Percentiles rank a stretch among this genome's conserved stretches.
Conservation (phyloP, 805 yeast species). For the Kuraishia molischiana region DNA sequence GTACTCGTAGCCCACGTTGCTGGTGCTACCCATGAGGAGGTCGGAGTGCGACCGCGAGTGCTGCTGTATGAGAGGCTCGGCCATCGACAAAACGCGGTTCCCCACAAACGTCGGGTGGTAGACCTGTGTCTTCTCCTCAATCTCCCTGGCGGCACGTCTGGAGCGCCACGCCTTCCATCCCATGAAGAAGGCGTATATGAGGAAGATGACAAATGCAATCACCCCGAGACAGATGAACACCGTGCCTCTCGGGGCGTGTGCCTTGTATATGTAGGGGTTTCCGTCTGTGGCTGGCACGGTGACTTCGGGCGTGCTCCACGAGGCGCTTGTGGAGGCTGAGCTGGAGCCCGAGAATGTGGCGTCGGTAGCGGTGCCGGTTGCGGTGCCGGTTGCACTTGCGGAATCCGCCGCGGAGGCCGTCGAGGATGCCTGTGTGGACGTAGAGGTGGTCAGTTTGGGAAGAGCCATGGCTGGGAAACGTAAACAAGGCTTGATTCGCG, state of each 20-base stretch:
- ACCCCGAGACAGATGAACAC: conserved; percentile 79
- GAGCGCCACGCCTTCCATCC: conserved; percentile 21
- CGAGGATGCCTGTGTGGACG: conserved; percentile 6
- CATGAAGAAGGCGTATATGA: not conserved
- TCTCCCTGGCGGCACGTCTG: conserved; percentile 37
- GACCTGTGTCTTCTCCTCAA: not conserved
- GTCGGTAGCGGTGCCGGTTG: conserved; percentile 8
- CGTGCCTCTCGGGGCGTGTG: conserved; percentile 58
- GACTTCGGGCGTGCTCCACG: conserved; percentile 36
- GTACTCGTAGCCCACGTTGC: not conserved
- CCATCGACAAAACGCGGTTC: conserved; percentile 1
- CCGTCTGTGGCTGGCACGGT: conserved; percentile 46
- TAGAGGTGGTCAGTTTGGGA: conserved; percentile 2
- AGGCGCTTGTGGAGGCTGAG: not conserved
- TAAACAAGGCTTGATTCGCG: too few species aligned
- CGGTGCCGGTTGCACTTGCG: conserved; percentile 1
- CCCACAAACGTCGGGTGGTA: not conserved
- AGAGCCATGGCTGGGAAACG: not conserved
- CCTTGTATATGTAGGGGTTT: conserved; percentile 55
- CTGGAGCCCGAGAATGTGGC: not conserved
- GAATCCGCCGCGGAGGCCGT: conserved; percentile 8
- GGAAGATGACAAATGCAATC: conserved; percentile 13
- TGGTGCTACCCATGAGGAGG: not conserved
- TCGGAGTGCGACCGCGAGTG: not conserved
- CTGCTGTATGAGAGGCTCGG: not conserved